phyloP scores from a whole-genome alignment of 2,329 filamentous ascomycete species.

The Fusarium acutatum region DNA sequence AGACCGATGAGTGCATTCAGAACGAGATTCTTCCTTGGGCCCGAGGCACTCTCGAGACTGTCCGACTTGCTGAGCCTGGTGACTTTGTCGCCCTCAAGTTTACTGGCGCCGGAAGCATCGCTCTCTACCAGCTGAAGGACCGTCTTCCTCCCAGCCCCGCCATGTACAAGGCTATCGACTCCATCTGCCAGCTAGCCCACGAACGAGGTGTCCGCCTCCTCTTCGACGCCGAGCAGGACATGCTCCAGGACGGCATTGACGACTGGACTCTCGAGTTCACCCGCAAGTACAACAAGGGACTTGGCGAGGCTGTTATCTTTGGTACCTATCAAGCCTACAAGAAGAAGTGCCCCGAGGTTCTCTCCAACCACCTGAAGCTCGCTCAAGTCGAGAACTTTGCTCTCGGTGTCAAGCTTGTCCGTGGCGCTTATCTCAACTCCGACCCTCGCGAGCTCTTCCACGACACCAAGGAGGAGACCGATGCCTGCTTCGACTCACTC shows the following conservation, averaged over 20 bases:
- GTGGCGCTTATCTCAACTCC: constrained; percentile 76
- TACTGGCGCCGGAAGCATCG: constrained; percentile 81
- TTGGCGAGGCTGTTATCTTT: constrained; percentile 75
- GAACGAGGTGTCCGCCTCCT: constrained; percentile 76
- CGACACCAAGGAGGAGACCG: constrained; percentile 76
- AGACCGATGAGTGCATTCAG: constrained; percentile 58
- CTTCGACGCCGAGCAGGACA: constrained; percentile 86
- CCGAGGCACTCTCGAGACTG: constrained; percentile 77
- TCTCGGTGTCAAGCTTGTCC: constrained; percentile 78
- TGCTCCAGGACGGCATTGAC: constrained; percentile 81
- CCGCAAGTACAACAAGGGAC: constrained; percentile 75
- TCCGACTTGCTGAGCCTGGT: constrained; percentile 69
- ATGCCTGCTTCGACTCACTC: constrained; percentile 76
- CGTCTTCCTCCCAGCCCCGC: constrained; percentile 69
- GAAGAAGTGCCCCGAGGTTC: constrained; percentile 65
- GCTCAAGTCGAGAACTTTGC: constrained; percentile 70
- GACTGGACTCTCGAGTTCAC: constrained; percentile 82
- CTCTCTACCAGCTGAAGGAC: constrained; percentile 72
- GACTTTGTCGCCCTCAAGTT: constrained; percentile 79
- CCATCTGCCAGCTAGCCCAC: constrained; percentile 77
- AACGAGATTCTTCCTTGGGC: constrained; percentile 77
- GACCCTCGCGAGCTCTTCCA: constrained; percentile 77
- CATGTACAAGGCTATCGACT: constrained; percentile 75
- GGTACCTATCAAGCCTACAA: constrained; percentile 83
- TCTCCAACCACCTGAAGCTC: constrained; percentile 66